Conservation (phyloP, 192 early-diverging fungal species). For the Thoreauomyces humboldtii region DNA sequence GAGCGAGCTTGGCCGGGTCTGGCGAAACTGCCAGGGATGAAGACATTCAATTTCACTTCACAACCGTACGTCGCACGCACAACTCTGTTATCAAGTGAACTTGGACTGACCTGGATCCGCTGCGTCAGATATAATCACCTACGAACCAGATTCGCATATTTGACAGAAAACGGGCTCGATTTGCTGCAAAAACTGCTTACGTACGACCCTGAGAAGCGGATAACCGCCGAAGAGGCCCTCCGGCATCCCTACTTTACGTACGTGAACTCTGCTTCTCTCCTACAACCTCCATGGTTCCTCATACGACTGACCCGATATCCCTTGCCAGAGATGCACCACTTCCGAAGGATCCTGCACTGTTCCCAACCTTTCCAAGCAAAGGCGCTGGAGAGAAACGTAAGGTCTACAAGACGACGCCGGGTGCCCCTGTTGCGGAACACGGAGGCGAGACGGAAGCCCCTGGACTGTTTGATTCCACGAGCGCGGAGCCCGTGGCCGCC, state of each 20-base stretch:
- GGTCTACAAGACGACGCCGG: constrained; percentile 18
- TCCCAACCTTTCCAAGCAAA: constrained; percentile 85
- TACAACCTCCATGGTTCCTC: neutral
- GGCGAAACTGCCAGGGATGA: constrained; percentile 63
- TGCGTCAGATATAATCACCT: constrained; percentile 41
- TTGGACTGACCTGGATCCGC: no score
- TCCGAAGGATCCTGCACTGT: constrained; percentile 90
- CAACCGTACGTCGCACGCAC: constrained; percentile 47
- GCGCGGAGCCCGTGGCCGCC: constrained; percentile 12
- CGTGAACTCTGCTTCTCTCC: neutral
- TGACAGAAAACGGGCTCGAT: constrained; percentile 79
- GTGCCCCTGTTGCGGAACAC: constrained; percentile 23
- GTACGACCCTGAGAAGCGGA: constrained; percentile 82
- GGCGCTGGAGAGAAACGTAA: constrained; percentile 32
- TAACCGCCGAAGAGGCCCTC: constrained; percentile 87
- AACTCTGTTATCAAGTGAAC: neutral
- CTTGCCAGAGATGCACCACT: constrained; percentile 65
- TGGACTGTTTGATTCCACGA: constrained; percentile 16
- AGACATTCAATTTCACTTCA: constrained; percentile 70
- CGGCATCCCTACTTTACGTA: constrained; percentile 73
- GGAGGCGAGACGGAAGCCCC: constrained; percentile 8
- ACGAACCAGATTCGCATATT: constrained; percentile 39
- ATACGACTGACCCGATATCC: neutral
- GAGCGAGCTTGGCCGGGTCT: constrained; percentile 83
- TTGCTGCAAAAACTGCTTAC: constrained; percentile 72